Evolutionary conservation across 1,284 basidiomycete genomes (phyloP).

Genomic region (Cryptococcus sp.): DNA sequence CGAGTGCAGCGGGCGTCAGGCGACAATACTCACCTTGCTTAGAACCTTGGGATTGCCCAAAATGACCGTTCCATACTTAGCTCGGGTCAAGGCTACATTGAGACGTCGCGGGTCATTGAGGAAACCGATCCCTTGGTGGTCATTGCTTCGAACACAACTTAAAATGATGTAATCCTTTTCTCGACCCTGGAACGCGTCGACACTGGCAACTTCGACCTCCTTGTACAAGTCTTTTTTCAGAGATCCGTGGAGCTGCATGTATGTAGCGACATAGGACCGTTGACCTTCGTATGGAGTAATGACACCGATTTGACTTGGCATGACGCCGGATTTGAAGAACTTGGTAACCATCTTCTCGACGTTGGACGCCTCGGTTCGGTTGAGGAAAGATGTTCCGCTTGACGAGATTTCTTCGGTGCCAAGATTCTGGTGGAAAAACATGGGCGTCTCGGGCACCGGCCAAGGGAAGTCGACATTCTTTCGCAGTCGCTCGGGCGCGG

Average conservation of each 20-base stretch:
- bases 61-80: slow-evolving; percentile 97
- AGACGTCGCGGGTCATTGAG: slow-evolving; percentile 94
- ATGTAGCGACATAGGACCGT: slow-evolving; percentile 96
- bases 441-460: slow-evolving; percentile 95
- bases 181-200: slow-evolving; percentile 98
- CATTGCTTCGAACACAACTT: slow-evolving; percentile 97
- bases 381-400: slow-evolving; percentile 96
- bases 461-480: slow-evolving; percentile 99
- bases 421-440: slow-evolving; percentile 99
- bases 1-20: background rate
- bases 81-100: slow-evolving; percentile 95
- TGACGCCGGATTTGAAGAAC: slow-evolving; percentile 98
- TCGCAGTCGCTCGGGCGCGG: slow-evolving; percentile 91
- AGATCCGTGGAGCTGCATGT: slow-evolving; percentile 98
- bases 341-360: slow-evolving; percentile 99
- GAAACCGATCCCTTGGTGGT: slow-evolving; percentile 99
- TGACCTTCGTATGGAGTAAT: slow-evolving; percentile 99
- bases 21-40: slow-evolving; percentile 86
- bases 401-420: slow-evolving; percentile 99
- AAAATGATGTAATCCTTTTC: slow-evolving; percentile 99
- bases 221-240: slow-evolving; percentile 99
- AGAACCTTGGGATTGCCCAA: slow-evolving; percentile 97
- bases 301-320: slow-evolving; percentile 93
- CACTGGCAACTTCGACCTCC: slow-evolving; percentile 97
- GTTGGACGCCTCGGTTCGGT: slow-evolving; percentile 96